Evolutionary conservation across 2,329 filamentous ascomycete species (phyloP), one percentile per base, ranked within the genome.

Genomic region (Pseudophaeomoniella oleicola): DNA sequence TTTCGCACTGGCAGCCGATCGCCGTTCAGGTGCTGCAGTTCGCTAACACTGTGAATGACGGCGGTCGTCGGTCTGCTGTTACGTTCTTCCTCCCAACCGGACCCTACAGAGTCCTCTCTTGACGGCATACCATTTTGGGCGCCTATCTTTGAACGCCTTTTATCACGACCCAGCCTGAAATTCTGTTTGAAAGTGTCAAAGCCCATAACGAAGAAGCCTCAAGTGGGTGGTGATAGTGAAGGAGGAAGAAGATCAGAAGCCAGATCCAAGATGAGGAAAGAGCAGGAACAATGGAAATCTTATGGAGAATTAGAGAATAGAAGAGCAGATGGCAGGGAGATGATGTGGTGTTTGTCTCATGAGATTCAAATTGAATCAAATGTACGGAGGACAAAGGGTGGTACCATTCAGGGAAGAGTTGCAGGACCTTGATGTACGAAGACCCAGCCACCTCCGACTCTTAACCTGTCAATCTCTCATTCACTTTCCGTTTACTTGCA

Each of bases 271-370:
- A 27, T 6, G n/a, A 27, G 6, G n/a, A 27, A 6, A 27, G 22
- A 27, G 22, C 6, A 27, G 22, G n/a, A 27, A 27, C 9, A 27
- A 27, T 9, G 22, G n/a, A 27, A 27, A n/a, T 9, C n/a, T 27
- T 27, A 27, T 6, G 22, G 9, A 27, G 9, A 27, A 27, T 6
- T 27, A 6, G 22, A 9, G 22, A 27, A 27, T n/a, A 27, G n/a
- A 14, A 32, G 14, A 32, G 31, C 6, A 13, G 16, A 13, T 13
- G 16, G n/a, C 31, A 13, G 31, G 48, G 13, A 27, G n/a, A n/a
- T n/a, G n/a, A n/a, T n/a, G n/a, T n/a, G n/a, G n/a, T n/a, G n/a
- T n/a, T n/a, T n/a, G n/a, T n/a, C n/a, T n/a, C n/a, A n/a, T n/a
- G n/a, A n/a, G n/a, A n/a, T n/a, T n/a, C n/a, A n/a, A n/a, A n/a